These are phyloP conservation scores for Rhynchospora breviuscula DNA, from an alignment of 176 grass and related monocot genomes.

Conservation along the genomic window DNA sequence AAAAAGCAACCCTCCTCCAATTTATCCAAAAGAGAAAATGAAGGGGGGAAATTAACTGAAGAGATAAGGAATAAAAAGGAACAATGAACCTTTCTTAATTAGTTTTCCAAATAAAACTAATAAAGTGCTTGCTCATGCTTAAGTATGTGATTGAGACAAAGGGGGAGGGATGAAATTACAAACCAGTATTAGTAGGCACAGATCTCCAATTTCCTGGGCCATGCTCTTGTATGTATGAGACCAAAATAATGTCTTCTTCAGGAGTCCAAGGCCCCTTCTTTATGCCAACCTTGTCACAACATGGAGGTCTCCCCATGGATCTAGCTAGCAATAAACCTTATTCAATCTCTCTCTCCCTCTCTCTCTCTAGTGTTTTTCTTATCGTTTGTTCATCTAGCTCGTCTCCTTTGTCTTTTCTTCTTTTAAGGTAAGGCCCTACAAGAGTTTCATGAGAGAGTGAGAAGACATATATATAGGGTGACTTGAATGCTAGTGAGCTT, in stretches of 20 bases:
- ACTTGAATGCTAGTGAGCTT: conserved; percentile 22
- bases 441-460: conserved; percentile 4
- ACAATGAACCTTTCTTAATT: too few relatives aligned
- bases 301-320: conserved; percentile 70
- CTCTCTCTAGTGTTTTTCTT: conserved; percentile 5
- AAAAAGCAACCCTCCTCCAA: too few relatives aligned
- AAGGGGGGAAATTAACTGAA: too few relatives aligned
- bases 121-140: neutral
- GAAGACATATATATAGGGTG: conserved; percentile 28
- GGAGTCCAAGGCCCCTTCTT: conserved; percentile 95
- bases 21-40: too few relatives aligned
- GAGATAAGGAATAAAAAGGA: too few relatives aligned
- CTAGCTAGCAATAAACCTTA: neutral
- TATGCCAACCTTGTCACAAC: conserved; percentile 65
- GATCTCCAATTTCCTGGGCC: conserved; percentile 84
- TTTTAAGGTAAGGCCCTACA: conserved; percentile 17
- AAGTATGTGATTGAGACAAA: neutral
- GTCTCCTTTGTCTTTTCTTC: neutral
- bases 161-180: neutral
- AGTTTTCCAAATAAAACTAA: too few relatives aligned
- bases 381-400: neutral
- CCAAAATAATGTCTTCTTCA: conserved; percentile 79
- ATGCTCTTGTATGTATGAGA: conserved; percentile 83
- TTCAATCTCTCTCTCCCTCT: neutral
- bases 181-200: conserved; percentile 61